phyloP scores from a whole-genome alignment of 23 red algal species.

The Gracilaria domingensis region DNA sequence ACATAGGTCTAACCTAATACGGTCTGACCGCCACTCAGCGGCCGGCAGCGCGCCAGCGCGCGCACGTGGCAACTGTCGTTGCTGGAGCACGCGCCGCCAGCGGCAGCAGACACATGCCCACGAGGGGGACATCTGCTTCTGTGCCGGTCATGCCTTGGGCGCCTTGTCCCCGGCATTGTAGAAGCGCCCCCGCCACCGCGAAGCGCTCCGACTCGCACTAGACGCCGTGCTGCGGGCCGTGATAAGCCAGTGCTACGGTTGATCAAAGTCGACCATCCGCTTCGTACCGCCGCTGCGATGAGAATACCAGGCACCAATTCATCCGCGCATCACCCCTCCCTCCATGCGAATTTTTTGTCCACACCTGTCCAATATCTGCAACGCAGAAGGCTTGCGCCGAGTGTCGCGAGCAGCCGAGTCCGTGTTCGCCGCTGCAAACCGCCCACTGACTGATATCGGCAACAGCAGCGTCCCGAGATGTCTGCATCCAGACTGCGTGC shows the following conservation, averaged over 20 bases:
- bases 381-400: conserved; percentile 45
- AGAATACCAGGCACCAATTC: conserved; percentile 21
- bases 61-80: neutral
- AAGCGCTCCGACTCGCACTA: neutral
- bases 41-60: no score
- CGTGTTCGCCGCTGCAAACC: conserved; percentile 42
- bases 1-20: no score
- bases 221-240: neutral
- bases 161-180: neutral
- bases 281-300: conserved; percentile 18
- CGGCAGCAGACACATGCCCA: neutral
- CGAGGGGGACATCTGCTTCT: neutral
- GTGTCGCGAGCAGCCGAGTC: conserved; percentile 57
- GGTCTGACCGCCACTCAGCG: no score
- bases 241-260: conserved; percentile 21
- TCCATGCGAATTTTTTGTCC: conserved; percentile 56
- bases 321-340: conserved; percentile 1
- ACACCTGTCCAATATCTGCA: conserved; percentile 47
- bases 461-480: conserved; percentile 54
- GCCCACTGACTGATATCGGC: conserved; percentile 51
- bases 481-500: conserved; percentile 36
- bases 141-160: neutral
- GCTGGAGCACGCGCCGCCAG: neutral
- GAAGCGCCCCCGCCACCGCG: neutral
- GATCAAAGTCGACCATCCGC: neutral